Conservation (phyloP, 2,329 filamentous ascomycete species). For the Aspergillus novofumigatus region DNA sequence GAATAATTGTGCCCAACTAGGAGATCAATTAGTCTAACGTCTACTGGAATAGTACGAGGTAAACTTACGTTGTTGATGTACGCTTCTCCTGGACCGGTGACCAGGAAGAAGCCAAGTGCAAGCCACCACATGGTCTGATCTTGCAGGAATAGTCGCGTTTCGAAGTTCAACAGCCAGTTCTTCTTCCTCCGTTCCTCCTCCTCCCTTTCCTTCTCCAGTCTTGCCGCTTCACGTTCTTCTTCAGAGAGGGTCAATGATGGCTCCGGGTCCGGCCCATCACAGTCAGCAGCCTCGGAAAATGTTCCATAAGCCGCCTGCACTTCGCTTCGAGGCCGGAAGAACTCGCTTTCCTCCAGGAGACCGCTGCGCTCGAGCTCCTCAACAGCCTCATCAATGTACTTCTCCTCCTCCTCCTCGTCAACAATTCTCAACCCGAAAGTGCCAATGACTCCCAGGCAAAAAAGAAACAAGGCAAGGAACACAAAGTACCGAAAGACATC, state of each 20-base stretch:
- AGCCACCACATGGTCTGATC: conserved; percentile 97
- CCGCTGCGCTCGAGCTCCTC: conserved; percentile 90
- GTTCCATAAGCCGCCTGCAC: conserved; percentile 44
- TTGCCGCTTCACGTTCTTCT: conserved; percentile 21
- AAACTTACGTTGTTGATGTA: conserved; percentile 79
- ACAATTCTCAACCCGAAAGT: conserved; percentile 71
- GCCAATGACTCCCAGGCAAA: conserved; percentile 68
- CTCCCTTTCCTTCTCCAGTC: conserved; percentile 41
- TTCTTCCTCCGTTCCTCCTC: conserved; percentile 68
- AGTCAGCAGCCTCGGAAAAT: conserved; percentile 38
- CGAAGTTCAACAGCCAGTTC: conserved; percentile 84
- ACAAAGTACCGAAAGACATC: conserved; percentile 84
- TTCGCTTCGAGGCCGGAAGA: conserved; percentile 57
- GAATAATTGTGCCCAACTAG: conserved; percentile 79
- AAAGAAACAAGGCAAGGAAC: conserved; percentile 71
- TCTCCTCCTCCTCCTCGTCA: conserved; percentile 66
- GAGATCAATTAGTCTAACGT: background rate
- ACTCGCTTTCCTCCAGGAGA: conserved; percentile 64
- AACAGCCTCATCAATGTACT: conserved; percentile 83
- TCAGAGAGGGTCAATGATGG: conserved; percentile 26
- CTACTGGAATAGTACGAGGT: background rate
- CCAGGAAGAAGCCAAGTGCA: conserved; percentile 83
- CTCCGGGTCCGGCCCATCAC: conserved; percentile 39
- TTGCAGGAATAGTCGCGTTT: conserved; percentile 76
- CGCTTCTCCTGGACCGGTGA: conserved; percentile 91